phyloP scores from a whole-genome alignment of 2,329 filamentous ascomycete species.

The Cladophialophora exuberans region DNA sequence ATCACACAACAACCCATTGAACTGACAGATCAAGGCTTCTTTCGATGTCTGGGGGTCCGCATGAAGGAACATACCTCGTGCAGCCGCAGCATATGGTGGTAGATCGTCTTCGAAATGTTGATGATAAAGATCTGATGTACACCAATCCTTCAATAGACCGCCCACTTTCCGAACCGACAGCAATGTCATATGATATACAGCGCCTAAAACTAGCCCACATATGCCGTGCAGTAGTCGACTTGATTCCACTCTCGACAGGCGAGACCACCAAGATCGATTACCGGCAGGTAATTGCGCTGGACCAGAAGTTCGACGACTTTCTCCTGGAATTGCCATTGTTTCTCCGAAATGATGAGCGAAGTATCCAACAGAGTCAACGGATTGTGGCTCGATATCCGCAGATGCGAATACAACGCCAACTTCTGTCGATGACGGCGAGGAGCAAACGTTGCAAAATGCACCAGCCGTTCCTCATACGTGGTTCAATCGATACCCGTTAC shows the following conservation, averaged over 20 bases:
- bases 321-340: conserved; percentile 41
- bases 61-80: conserved; percentile 49
- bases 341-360: conserved; percentile 41
- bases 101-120: conserved; percentile 46
- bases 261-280: conserved; percentile 38
- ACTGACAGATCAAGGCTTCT: conserved; percentile 39
- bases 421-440: conserved; percentile 40
- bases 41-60: conserved; percentile 45
- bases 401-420: conserved; percentile 42
- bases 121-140: conserved; percentile 42
- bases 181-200: conserved; percentile 50
- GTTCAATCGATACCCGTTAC: conserved; percentile 40
- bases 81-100: conserved; percentile 47
- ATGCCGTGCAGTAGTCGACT: conserved; percentile 47
- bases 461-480: conserved; percentile 44
- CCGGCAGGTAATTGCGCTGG: conserved; percentile 42
- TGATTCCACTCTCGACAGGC: conserved; percentile 35
- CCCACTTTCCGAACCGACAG: conserved; percentile 44
- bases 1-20: too few species aligned
- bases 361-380: conserved; percentile 32
- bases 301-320: conserved; percentile 41
- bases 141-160: conserved; percentile 26
- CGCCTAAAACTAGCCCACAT: conserved; percentile 46
- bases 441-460: conserved; percentile 45
- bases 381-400: conserved; percentile 38